Base-by-base conservation (phyloP, 129 eudicot genomes). In the Lactuca sativa region DNA sequence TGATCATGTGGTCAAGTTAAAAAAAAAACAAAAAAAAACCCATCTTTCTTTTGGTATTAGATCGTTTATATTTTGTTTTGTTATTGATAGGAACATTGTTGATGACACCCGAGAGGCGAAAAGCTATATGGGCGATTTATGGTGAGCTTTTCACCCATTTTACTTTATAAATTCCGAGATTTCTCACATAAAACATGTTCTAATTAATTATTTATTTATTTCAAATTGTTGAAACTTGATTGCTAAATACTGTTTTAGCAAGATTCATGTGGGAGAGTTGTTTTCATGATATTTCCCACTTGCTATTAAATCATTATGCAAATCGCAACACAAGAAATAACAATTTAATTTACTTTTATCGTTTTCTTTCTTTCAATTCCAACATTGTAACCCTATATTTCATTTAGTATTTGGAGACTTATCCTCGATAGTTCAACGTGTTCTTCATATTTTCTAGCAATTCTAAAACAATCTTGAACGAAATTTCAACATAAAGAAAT, bases 41-140 rank as follows among this genome's bases (percentile, higher is more conserved):
- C 30, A 25, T 44, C 59, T 73, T 41, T 25, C 6, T 66, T 53
- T 9, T 52, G 11, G 21, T 15, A 44, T n/a, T 3, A 7, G 8
- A 59, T 5, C 34, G 65, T 44, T 77, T 33, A 10, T 53, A 63
- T 43, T 68, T 64, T 76, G 18, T 15, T 69, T 68, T 71, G 47
- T 21, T 40, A 52, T 59, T 69, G 13, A 34, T 78, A 93, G 99
- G 99, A 55, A 93, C 99, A 7, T 56, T 83, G 79, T 82, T 93
- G 49, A 93, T 93, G 99, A 93, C 99, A 33, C 99, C 99, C 15
- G 95, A 87, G 74, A 93, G 90, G 68, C 77, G 92, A 72, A 87
- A 74, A 79, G 99, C 99, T 64, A 90, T 90, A 54, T 93, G 99
- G 99, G 99, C 99, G 48, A 93, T 93, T 49, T 93, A 93, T 37